These are phyloP conservation scores for Microsporum audouinii DNA, from an alignment of 2,329 filamentous ascomycete species.

Conservation along the genomic window DNA sequence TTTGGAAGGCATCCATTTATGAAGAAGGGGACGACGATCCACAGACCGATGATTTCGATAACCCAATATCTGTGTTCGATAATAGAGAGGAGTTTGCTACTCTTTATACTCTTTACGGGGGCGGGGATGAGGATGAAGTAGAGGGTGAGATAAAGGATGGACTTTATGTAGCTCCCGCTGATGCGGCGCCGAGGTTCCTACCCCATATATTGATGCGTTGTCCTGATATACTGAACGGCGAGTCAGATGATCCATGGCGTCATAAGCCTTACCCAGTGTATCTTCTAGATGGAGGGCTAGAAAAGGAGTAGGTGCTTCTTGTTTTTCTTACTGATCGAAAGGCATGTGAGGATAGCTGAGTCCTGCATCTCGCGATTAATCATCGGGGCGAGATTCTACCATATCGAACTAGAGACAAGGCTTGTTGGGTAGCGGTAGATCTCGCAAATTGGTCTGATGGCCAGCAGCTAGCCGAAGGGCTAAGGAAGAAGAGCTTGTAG, in stretches of 20 bases:
- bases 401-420: background rate
- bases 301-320: background rate
- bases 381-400: background rate
- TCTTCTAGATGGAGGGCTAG: background rate
- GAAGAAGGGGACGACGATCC: background rate
- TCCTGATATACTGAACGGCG: background rate
- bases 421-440: background rate
- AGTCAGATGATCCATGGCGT: background rate
- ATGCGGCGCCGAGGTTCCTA: background rate
- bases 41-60: background rate
- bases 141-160: background rate
- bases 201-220: background rate
- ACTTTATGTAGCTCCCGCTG: background rate
- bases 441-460: background rate
- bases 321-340: background rate
- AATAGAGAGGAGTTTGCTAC: background rate
- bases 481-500: background rate
- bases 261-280: background rate
- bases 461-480: background rate
- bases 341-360: background rate
- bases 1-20: background rate
- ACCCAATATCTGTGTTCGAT: background rate
- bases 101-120: background rate
- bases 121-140: background rate
- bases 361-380: background rate